Evolutionary conservation across 176 grass and related monocot species (phyloP).

Genomic region (Bonia amplexicaulis): DNA sequence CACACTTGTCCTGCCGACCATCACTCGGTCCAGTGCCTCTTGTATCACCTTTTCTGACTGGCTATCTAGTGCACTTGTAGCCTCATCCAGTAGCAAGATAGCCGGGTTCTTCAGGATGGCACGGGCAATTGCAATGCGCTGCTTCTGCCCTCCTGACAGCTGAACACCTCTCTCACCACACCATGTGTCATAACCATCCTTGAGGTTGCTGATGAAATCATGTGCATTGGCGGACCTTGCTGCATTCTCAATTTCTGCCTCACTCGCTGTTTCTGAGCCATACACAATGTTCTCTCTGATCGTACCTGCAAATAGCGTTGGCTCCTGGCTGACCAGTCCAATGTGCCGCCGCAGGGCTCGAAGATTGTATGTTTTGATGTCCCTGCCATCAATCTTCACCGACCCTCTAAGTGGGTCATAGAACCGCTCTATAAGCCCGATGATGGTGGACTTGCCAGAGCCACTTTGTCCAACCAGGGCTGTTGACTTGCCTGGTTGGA

Average conservation of each 20-base stretch:
- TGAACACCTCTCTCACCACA: constrained; percentile 88
- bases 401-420: constrained; percentile 76
- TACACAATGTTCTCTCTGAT: constrained; percentile 82
- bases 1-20: constrained; percentile 82
- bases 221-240: constrained; percentile 86
- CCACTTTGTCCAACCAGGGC: constrained; percentile 94
- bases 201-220: constrained; percentile 89
- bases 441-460: constrained; percentile 95
- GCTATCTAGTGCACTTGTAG: constrained; percentile 88
- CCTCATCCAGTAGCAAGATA: constrained; percentile 81
- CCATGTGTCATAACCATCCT: constrained; percentile 85
- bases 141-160: constrained; percentile 93
- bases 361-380: constrained; percentile 76
- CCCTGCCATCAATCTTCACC: constrained; percentile 66
- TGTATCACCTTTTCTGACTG: constrained; percentile 93
- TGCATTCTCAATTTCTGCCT: constrained; percentile 71
- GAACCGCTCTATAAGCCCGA: constrained; percentile 89
- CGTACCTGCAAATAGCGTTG: constrained; percentile 84
- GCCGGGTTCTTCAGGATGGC: constrained; percentile 86
- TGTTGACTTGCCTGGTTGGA: constrained; percentile 79
- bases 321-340: constrained; percentile 89
- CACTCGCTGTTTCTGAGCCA: constrained; percentile 51
- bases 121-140: constrained; percentile 87
- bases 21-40: constrained; percentile 77
- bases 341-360: constrained; percentile 62